Evolutionary conservation across 441 rosid species (phyloP), one percentile per base, ranked within the genome.

Genomic region (Mallotus japonicus): DNA sequence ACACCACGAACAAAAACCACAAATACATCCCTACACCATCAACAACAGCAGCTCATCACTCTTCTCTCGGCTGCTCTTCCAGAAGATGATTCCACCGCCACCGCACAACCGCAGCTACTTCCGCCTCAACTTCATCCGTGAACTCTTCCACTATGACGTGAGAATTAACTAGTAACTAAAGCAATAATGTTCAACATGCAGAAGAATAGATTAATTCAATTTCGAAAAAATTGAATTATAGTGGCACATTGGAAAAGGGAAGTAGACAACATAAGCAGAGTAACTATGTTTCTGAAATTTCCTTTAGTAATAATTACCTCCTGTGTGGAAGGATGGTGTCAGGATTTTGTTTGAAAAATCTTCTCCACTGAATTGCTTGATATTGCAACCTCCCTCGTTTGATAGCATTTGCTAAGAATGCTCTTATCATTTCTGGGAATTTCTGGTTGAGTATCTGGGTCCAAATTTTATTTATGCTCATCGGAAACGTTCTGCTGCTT

Each of bases 391-490:
- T 66, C 79, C 65, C 58, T 64, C 20, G 78, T 59, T 67, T 59
- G 63, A 73, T 14, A 58, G 37, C 70, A 34, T 62, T 57, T 62
- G 63, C 42, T 55, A 14, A 22, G 17, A 22, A 40, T 50, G 57
- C 17, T 56, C 70, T 69, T 24, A 32, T 34, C 66, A 57, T 44
- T 73, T 79, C 73, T 64, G 57, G 62, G 64, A 42, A 62, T 62
- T 55, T 60, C 70, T 64, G 37, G 14, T 37, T 14, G 12, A 53
- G 62, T 19, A 42, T 63, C 72, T 47, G 71, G 68, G 68, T 80
- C 79, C 78, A 74, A 58, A 62, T 70, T 80, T 66, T 65, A 69
- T 56, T 40, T 73, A 11, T 58, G 70, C 51, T 58, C 74, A 47
- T 73, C 79, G 60, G 49, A 46, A 72, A 47, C 60, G 37, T 19